Base-by-base conservation (phyloP, 2,329 filamentous ascomycete genomes). In the Tetracladium maxilliforme region DNA sequence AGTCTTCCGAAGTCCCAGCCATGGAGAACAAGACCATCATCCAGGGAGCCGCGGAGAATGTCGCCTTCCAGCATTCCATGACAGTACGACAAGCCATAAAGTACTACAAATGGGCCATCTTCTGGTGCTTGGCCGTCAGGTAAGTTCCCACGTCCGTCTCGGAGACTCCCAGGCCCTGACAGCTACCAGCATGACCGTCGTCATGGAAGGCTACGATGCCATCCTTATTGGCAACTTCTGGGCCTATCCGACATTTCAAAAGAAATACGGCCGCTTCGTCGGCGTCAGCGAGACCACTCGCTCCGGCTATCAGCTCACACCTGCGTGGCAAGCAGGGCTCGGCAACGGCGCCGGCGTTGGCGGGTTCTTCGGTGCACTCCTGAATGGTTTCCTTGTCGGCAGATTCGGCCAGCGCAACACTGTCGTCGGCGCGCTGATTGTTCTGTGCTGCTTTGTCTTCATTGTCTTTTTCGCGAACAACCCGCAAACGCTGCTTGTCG, bases 381-480 rank as follows among this genome's bases (percentile, higher is more conserved):
- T 55, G 5, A 57, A 58, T 37, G 56, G 56, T 11, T 57, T 44
- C 34, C 39, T 54, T 7, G 53, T 54, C 1, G 41, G 45, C 14
- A 44, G 37, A 24, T 56, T 43, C 31, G 61, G 61, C 2, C 56
- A 61, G 25, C 50, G 55, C 22, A 45, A 42, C 26, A 52, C 58
- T 1, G 47, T 62, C 36, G 51, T 64, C 21, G 30, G 36, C 16
- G 47, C 47, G 4, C 45, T 64, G n/a, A 41, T 43, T 12, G 48
- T 47, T 31, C 38, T 64, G 16, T 40, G 44, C 6, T 48, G 36
- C 7, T 58, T 58, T 33, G 52, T 64, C 35, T 64, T 62, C 34
- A 45, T 64, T 29, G 45, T 49, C 16, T 58, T 64, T 44, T 64
- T 64, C 26, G 55, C 60, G 1, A 49, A 49, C 6, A 55, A 46